Base-by-base conservation (phyloP, 2,329 filamentous ascomycete species). In the Aspergillus vadensis region DNA sequence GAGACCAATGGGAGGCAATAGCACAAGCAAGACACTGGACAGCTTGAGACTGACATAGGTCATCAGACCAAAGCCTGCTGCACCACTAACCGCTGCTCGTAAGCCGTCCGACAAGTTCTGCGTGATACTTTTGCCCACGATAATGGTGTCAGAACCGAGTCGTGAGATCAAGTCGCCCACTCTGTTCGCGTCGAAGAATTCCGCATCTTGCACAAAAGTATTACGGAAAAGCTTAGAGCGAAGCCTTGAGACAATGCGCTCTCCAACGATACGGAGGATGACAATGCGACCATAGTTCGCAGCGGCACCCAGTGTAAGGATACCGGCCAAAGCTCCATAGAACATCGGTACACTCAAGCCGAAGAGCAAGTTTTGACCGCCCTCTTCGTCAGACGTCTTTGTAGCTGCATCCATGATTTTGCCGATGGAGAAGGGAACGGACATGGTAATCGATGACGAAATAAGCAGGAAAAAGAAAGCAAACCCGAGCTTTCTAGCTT, bases 21-120 rank as follows among this genome's bases (percentile, higher is more conserved):
- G 90, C 63, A 97, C 79, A 50, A 90, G 86, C 63, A 99, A 84
- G 60, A 97, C 88, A 54, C 91, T 91, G 2, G 94, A 97, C 58
- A 99, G 83, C 76, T 96, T 90, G 57, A 96, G 84, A 74, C 92
- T 97, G 62, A 97, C 91, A 83, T 92, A 98, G n/a, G 91, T 86
- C 95, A 99, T 99, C 76, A 96, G 88, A 53, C 86, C 86, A 69
- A 99, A 91, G 2, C 95, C 96, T 61, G 94, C 94, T 32, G 86
- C 87, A 67, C 95, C 95, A 67, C 92, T 97, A 63, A 99, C 94
- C 32, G 95, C 80, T 15, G 95, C 90, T 62, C 95, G 86, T 55
- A 99, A 83, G n/a, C 95, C 95, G 77, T 99, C 95, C 5, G 94
- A 98, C 53, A 99, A 81, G 73, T 99, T 99, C 73, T 98, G 94